phyloP scores from a whole-genome alignment of 768 basidiomycete species.

The Tricholomella constricta region DNA sequence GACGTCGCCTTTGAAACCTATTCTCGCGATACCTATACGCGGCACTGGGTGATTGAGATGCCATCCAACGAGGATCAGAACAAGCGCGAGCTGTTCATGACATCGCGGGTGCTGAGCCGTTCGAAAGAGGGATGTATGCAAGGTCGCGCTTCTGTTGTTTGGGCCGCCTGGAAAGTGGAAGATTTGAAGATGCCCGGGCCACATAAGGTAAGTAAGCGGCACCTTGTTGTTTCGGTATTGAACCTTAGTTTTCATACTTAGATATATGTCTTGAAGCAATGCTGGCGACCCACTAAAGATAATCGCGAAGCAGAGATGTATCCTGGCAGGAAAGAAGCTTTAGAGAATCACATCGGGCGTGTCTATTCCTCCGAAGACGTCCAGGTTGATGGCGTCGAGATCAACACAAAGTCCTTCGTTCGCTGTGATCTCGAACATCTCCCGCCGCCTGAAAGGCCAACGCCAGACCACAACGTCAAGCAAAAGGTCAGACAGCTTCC shows the following conservation, averaged over 20 bases:
- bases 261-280: too few relatives aligned
- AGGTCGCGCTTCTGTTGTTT: too few relatives aligned
- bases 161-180: not conserved
- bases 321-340: too few relatives aligned
- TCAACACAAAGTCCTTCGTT: not conserved
- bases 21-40: not conserved
- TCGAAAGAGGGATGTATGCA: not conserved
- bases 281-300: not conserved
- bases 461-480: not conserved
- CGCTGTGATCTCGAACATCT: not conserved
- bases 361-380: not conserved
- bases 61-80: not conserved
- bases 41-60: slow-evolving; percentile 1
- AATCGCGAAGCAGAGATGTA: not conserved
- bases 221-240: not conserved
- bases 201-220: too few relatives aligned
- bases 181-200: not conserved
- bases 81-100: too few relatives aligned
- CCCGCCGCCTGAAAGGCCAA: not conserved
- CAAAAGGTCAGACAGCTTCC: too few relatives aligned
- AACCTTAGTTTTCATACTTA: not conserved
- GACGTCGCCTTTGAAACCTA: not conserved
- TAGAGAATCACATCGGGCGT: too few relatives aligned
- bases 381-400: not conserved
- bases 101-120: not conserved